Conservation (phyloP, 768 basidiomycete species). For the Candolleomyces aberdarensis region DNA sequence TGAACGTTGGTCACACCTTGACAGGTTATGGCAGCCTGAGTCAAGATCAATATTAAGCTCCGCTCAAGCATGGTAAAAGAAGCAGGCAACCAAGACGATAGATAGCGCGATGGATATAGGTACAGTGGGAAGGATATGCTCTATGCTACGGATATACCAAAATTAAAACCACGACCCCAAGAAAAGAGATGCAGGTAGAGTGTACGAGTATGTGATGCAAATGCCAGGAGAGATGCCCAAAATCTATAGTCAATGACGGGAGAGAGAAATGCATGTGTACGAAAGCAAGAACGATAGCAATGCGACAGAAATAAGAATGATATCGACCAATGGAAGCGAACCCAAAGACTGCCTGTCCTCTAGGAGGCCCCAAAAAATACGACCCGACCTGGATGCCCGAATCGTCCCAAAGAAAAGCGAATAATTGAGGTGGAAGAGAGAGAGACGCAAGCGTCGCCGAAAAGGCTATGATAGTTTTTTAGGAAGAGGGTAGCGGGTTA, state of each 20-base stretch:
- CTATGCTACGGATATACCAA: slow-evolving; percentile 7
- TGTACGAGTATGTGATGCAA: slow-evolving; percentile 6
- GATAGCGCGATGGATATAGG: not conserved
- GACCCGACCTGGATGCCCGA: not conserved
- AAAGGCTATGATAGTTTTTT: not conserved
- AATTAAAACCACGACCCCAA: slow-evolving; percentile 5
- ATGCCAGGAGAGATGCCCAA: slow-evolving; percentile 2
- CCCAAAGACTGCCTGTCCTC: not conserved
- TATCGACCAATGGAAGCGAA: not conserved
- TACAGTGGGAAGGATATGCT: not conserved
- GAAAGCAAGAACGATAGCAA: slow-evolving; percentile 18
- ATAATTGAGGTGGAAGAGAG: slow-evolving; percentile 1
- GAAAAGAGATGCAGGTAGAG: slow-evolving; percentile 2
- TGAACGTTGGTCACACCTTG: not conserved
- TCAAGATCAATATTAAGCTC: not conserved
- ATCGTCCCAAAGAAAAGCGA: slow-evolving; percentile 4
- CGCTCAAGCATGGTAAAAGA: not conserved
- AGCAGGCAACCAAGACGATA: not conserved
- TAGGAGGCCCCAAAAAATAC: not conserved
- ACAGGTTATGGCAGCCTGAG: not conserved
- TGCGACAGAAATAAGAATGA: not conserved
- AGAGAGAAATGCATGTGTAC: slow-evolving; percentile 6
- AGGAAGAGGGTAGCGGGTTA: not conserved
- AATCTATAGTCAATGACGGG: slow-evolving; percentile 6
- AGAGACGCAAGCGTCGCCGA: not conserved